Conservation (phyloP, 2,329 filamentous ascomycete genomes). For the Botrytis squamosa region DNA sequence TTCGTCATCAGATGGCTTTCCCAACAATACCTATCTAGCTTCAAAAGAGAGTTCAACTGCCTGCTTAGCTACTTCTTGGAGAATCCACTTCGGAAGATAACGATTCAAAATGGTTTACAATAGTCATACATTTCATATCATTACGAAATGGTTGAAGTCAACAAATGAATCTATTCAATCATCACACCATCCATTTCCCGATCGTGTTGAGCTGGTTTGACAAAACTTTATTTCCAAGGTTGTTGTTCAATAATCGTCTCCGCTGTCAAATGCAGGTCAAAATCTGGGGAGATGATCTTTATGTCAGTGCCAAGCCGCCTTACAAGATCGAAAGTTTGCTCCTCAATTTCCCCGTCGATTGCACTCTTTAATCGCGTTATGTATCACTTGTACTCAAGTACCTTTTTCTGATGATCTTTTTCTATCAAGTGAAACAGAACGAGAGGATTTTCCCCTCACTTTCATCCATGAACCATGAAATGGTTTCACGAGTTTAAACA, state of each 20-base stretch:
- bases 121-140: neutral
- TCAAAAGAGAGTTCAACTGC: neutral
- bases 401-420: neutral
- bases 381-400: neutral
- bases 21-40: neutral
- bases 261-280: neutral
- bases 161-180: neutral
- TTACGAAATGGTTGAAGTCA: slow-evolving; percentile 11
- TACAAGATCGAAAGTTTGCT: neutral
- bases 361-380: neutral
- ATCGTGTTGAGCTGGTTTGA: neutral
- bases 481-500: neutral
- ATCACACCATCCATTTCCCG: neutral
- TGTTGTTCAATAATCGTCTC: neutral
- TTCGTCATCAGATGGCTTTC: neutral
- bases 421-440: neutral
- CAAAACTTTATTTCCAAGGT: neutral
- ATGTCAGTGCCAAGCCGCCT: neutral
- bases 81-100: neutral
- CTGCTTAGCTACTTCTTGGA: slow-evolving; percentile 3
- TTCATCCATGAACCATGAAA: slow-evolving; percentile 12
- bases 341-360: neutral
- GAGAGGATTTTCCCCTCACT: neutral
- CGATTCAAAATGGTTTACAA: neutral
- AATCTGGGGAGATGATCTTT: neutral